A percentile compares a stretch with the other conserved stretches of the same genome.
Evolutionary conservation across 2,329 filamentous ascomycete species (phyloP).

Genomic region (Lojkania enalia): DNA sequence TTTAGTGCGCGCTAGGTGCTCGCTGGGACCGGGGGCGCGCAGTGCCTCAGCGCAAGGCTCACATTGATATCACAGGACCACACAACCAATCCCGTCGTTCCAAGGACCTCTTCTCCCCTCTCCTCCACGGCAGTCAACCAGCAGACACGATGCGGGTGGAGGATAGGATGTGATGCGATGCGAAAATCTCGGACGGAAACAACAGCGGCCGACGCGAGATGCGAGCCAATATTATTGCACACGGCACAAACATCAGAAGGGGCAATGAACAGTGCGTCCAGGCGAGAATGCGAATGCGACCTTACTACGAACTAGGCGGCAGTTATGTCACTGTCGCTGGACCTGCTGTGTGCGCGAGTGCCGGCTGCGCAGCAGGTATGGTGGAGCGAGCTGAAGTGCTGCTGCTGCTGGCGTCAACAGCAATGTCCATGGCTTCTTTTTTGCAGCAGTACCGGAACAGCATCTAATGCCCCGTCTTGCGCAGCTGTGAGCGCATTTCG

Average conservation of each 20-base stretch:
- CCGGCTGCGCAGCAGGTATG: not conserved
- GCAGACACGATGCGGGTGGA: not conserved
- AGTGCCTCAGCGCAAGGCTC: too few relatives aligned
- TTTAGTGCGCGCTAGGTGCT: slow-evolving; percentile 31
- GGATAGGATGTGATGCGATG: not conserved
- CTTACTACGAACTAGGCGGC: slow-evolving; percentile 18
- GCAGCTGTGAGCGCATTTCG: too few relatives aligned
- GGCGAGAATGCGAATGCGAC: slow-evolving; percentile 24
- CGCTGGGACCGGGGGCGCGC: slow-evolving; percentile 13
- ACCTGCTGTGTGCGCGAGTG: too few relatives aligned
- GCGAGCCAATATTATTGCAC: slow-evolving; percentile 43
- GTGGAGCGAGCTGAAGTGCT: too few relatives aligned
- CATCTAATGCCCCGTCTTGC: too few relatives aligned
- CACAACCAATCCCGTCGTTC: not conserved
- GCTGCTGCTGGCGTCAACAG: too few relatives aligned
- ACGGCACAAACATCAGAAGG: slow-evolving; percentile 36
- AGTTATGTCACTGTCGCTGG: slow-evolving; percentile 25
- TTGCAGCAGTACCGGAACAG: too few relatives aligned
- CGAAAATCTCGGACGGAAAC: slow-evolving; percentile 18
- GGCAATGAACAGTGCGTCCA: slow-evolving; percentile 32
- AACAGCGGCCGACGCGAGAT: slow-evolving; percentile 27
- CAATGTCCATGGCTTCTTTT: too few relatives aligned
- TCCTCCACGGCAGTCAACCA: not conserved
- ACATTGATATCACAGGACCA: not conserved
- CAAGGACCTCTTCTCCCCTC: too few relatives aligned